Evolutionary conservation across 1,139 yeast genomes (phyloP).

Genomic region (Meyerozyma sp.): DNA sequence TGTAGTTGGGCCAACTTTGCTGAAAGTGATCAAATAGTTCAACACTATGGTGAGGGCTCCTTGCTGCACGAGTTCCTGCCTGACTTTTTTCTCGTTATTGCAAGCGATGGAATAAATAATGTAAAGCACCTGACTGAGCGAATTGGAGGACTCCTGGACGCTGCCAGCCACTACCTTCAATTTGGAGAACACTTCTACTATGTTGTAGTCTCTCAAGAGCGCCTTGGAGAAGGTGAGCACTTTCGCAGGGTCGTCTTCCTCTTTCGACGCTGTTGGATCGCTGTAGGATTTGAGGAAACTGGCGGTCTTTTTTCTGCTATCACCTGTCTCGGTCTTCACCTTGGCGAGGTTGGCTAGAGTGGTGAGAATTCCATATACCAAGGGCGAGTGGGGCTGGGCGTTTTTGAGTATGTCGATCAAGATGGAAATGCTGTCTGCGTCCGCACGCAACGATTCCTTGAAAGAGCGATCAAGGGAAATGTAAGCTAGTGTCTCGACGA

Average conservation of each 20-base stretch:
- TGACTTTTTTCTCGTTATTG: slow-evolving; percentile 19
- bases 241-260: background rate
- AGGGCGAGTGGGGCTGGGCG: background rate
- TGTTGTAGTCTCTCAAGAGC: background rate
- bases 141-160: slow-evolving; percentile 8
- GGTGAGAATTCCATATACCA: background rate
- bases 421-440: background rate
- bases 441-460: background rate
- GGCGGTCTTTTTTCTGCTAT: background rate
- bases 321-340: background rate
- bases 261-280: background rate
- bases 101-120: slow-evolving; percentile 23
- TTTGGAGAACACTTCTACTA: slow-evolving; percentile 16
- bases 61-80: slow-evolving; percentile 39
- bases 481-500: background rate
- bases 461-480: background rate
- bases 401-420: background rate
- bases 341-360: background rate
- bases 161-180: slow-evolving; percentile 17
- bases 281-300: background rate
- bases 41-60: slow-evolving; percentile 38
- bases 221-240: background rate
- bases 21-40: slow-evolving; percentile 30
- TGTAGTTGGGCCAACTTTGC: slow-evolving; percentile 20
- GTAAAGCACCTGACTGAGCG: slow-evolving; percentile 15